Base-by-base conservation (phyloP, 108 stramenopile genomes). In the Pseudonitzschia multistriata region DNA sequence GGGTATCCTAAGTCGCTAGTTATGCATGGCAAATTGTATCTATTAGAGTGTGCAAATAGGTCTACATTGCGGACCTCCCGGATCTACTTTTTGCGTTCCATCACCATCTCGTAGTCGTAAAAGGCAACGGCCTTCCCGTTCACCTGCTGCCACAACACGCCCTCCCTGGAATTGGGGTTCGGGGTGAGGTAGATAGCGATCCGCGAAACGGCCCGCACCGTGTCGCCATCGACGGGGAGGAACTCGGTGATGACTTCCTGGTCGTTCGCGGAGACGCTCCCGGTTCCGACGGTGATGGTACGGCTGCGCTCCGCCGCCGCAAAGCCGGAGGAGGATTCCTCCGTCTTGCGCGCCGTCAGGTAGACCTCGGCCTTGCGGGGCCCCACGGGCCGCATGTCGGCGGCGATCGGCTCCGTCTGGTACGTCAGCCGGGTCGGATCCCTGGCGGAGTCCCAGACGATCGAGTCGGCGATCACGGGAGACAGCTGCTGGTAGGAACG, bases 141-240 rank as follows among this genome's bases (percentile, higher is more conserved):
- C 0, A 82, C 72, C 62, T 85, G 78, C 62, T 85, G 81, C 84
- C 84, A 85, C 57, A 82, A 47, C 13, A 82, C 75, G 45, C 84
- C 84, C 50, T 85, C 84, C 50, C 79, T 68, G 25, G 77, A 79
- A 42, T 85, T 85, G 29, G 84, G 84, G 64, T 85, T 85, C 3
- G 84, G 84, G 19, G 81, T 82, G 48, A 85, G 50, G 54, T 80
- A 85, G 3, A 85, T 76, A 2, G 84, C 81, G 47, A 85, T 67
- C 21, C 84, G 78, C 0, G 61, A 67, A 13, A 74, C 24, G 3
- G 79, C 84, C 40, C 50, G 56, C 0, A 85, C 64, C 33, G 57
- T 59, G 66, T 80, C 67, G 6, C 67, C 52, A 27, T 69, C 50
- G 11, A 70, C 29, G 19, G 39, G 8, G 24, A 53, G 66, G 56